Conservation (phyloP, 2,329 filamentous ascomycete species). For the Fusarium incarnatum region DNA sequence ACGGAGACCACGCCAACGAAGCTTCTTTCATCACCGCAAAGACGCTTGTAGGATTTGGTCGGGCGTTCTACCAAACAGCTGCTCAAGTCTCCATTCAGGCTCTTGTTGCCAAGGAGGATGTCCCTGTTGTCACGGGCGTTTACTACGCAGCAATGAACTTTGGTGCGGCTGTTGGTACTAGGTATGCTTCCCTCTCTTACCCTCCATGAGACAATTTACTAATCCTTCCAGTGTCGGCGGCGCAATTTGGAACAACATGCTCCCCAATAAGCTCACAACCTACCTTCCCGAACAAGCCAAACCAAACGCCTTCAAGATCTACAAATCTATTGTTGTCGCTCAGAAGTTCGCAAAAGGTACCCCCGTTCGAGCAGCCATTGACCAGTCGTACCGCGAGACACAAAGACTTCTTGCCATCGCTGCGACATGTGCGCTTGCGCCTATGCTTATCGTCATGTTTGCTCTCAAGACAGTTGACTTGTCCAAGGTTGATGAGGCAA, state of each 20-base stretch:
- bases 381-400: conserved; percentile 45
- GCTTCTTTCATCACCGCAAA: conserved; percentile 52
- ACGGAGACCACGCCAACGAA: conserved; percentile 46
- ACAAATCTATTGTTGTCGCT: conserved; percentile 47
- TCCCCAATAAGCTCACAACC: conserved; percentile 43
- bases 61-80: conserved; percentile 48
- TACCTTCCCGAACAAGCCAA: conserved; percentile 42
- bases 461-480: conserved; percentile 43
- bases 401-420: conserved; percentile 47
- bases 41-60: conserved; percentile 51
- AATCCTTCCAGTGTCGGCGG: conserved; percentile 48
- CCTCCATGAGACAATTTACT: background rate
- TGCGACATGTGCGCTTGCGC: conserved; percentile 38
- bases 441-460: conserved; percentile 46
- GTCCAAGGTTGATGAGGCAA: conserved; percentile 30
- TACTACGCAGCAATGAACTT: conserved; percentile 53
- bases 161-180: conserved; percentile 48
- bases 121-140: conserved; percentile 52
- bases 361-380: conserved; percentile 38
- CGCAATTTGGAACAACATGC: conserved; percentile 52
- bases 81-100: conserved; percentile 50
- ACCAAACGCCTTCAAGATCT: conserved; percentile 43
- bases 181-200: conserved; percentile 1
- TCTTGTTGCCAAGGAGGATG: conserved; percentile 49
- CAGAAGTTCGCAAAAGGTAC: conserved; percentile 43